Percentiles rank a stretch among this genome's conserved stretches.
Conservation (phyloP, 192 early-diverging fungal species). For the Coemansia guatemalensis region DNA sequence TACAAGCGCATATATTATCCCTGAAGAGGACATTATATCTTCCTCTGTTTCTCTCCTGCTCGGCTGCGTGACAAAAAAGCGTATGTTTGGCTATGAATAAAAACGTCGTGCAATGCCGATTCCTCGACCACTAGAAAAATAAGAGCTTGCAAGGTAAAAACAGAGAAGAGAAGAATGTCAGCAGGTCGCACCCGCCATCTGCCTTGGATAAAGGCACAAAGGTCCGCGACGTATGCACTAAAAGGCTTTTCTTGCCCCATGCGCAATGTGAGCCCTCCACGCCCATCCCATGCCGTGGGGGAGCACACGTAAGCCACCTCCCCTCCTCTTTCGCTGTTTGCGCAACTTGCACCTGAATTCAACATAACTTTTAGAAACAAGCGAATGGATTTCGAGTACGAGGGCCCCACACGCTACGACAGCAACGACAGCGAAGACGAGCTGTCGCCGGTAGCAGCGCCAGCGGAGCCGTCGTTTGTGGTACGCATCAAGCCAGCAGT, state of each 20-base stretch:
- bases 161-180: not conserved
- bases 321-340: not conserved
- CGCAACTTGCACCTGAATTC: not conserved
- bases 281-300: no score
- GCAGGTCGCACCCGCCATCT: not conserved
- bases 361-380: not conserved
- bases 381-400: conserved; percentile 45
- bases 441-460: not conserved
- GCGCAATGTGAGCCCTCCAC: no score
- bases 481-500: conserved; percentile 23
- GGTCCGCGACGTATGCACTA: no score
- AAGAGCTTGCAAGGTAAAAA: not conserved
- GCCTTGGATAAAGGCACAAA: not conserved
- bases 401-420: conserved; percentile 43
- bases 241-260: no score
- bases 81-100: not conserved
- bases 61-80: not conserved
- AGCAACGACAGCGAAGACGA: conserved; percentile 51
- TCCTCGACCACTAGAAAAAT: not conserved
- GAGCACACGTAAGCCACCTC: no score
- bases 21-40: conserved; percentile 12
- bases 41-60: not conserved
- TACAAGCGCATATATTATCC: conserved; percentile 81
- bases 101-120: not conserved
- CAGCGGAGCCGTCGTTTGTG: conserved; percentile 15